These are phyloP conservation scores for Pterulicium gracile DNA, from an alignment of 1,284 basidiomycete species.

Conservation along the genomic window DNA sequence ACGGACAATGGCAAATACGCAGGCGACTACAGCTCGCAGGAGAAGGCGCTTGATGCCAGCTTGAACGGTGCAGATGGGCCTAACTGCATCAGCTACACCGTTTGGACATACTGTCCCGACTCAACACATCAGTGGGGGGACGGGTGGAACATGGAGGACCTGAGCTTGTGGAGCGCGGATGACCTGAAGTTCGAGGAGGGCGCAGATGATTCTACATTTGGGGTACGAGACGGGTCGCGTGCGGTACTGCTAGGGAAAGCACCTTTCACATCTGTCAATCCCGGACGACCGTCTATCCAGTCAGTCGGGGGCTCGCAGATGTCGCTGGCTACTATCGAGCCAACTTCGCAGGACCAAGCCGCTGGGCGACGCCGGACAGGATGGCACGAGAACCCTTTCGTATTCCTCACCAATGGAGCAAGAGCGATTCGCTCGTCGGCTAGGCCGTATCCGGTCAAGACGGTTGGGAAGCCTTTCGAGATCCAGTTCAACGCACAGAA, in stretches of 20 bases:
- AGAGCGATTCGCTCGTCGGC: constrained; percentile 76
- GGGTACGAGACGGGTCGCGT: constrained; percentile 13
- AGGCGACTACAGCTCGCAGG: constrained; percentile 76
- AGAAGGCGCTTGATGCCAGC: constrained; percentile 85
- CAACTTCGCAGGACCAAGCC: constrained; percentile 4
- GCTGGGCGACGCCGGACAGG: constrained; percentile 13
- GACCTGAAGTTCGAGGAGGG: constrained; percentile 29
- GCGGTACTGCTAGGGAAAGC: constrained; percentile 17
- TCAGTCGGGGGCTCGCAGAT: constrained; percentile 13
- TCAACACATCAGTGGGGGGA: constrained; percentile 85
- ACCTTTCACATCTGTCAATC: constrained; percentile 8
- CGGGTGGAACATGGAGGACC: constrained; percentile 93
- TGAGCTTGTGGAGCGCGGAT: constrained; percentile 82
- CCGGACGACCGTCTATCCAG: constrained; percentile 7
- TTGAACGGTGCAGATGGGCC: constrained; percentile 82
- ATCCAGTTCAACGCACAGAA: constrained; percentile 73
- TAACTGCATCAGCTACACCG: constrained; percentile 75
- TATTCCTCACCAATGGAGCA: constrained; percentile 73
- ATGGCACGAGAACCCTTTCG: constrained; percentile 37
- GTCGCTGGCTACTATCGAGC: constrained; percentile 11
- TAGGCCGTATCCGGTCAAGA: constrained; percentile 70
- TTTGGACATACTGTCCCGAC: constrained; percentile 88
- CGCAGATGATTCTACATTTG: neutral
- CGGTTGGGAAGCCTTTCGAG: constrained; percentile 55
- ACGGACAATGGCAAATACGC: constrained; percentile 63